phyloP scores from a whole-genome alignment of 2,329 filamentous ascomycete genomes.

The Bipolaris oryzae region DNA sequence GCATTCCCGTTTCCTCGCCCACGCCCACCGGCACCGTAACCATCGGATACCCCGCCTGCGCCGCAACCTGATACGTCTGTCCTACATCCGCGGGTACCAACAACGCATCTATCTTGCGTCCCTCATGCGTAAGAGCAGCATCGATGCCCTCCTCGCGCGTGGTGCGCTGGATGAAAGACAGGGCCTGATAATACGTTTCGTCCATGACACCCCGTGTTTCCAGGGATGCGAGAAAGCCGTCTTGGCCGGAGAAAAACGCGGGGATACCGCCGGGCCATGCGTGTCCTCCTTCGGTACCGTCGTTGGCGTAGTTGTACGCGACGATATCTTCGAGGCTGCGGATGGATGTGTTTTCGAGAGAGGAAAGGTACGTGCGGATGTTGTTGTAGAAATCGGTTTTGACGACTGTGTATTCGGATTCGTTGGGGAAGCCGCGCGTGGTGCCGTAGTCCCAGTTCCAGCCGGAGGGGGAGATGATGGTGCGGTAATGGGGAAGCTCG shows the following conservation, averaged over 20 bases:
- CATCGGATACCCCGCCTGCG: slow-evolving; percentile 77
- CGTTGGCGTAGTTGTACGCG: slow-evolving; percentile 58
- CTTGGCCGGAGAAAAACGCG: slow-evolving; percentile 65
- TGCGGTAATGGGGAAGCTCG: slow-evolving; percentile 68
- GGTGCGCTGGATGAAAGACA: slow-evolving; percentile 64
- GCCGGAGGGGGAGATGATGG: slow-evolving; percentile 67
- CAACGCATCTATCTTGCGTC: slow-evolving; percentile 62
- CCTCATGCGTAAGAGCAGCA: slow-evolving; percentile 61
- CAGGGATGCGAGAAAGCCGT: slow-evolving; percentile 69
- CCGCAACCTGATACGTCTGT: slow-evolving; percentile 71
- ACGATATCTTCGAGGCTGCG: slow-evolving; percentile 37
- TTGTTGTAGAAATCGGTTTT: slow-evolving; percentile 75
- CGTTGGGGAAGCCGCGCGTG: slow-evolving; percentile 66
- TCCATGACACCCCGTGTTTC: slow-evolving; percentile 66
- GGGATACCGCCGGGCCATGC: slow-evolving; percentile 60
- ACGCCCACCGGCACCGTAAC: slow-evolving; percentile 71
- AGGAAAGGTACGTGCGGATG: slow-evolving; percentile 66
- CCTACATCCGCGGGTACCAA: slow-evolving; percentile 72
- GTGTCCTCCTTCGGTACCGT: slow-evolving; percentile 69
- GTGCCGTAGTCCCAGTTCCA: slow-evolving; percentile 77
- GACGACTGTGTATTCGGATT: slow-evolving; percentile 75
- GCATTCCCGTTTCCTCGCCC: slow-evolving; percentile 53
- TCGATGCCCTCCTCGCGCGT: slow-evolving; percentile 72
- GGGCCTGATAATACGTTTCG: slow-evolving; percentile 70
- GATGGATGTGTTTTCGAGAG: slow-evolving; percentile 59